These are phyloP conservation scores for Cercospora zeae-maydis DNA, from an alignment of 2,329 filamentous ascomycete genomes.

Conservation along the genomic window DNA sequence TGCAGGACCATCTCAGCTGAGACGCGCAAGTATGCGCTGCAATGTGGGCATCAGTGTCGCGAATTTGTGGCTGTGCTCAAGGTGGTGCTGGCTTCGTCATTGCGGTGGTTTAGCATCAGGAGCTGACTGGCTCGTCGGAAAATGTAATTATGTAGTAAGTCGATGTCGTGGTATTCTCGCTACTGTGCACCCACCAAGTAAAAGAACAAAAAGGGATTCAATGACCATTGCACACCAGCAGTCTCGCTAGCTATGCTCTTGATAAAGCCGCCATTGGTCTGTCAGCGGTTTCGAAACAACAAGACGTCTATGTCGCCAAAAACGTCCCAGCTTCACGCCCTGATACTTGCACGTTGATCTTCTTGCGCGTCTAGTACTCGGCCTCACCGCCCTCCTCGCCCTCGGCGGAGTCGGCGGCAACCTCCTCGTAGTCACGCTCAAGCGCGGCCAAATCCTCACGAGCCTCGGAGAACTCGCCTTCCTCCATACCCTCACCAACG, in stretches of 20 bases:
- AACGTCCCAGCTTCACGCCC: neutral
- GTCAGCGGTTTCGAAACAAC: constrained; percentile 5
- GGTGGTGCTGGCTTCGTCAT: neutral
- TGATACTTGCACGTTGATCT: neutral
- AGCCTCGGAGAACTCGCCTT: constrained; percentile 98
- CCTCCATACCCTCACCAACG: constrained; percentile 99
- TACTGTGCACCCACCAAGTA: constrained; percentile 15
- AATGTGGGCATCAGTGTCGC: neutral
- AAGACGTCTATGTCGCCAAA: constrained; percentile 8
- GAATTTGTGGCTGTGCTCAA: constrained; percentile 15
- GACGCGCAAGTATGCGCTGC: constrained; percentile 3
- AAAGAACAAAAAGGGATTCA: constrained; percentile 15
- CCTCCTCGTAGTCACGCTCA: constrained; percentile 98
- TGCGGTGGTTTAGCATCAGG: neutral
- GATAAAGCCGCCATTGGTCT: constrained; percentile 7
- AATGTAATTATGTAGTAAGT: neutral
- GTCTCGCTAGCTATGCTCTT: constrained; percentile 15
- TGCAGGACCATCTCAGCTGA: constrained; percentile 14
- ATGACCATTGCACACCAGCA: constrained; percentile 12
- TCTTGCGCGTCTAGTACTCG: constrained; percentile 71
- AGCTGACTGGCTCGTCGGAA: neutral
- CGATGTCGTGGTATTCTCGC: constrained; percentile 17
- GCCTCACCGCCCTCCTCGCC: constrained; percentile 80
- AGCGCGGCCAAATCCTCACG: constrained; percentile 97
- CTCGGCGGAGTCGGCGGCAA: constrained; percentile 88